These are phyloP conservation scores for Quercus cerris DNA, from an alignment of 306 rosid species.

Conservation along the genomic window DNA sequence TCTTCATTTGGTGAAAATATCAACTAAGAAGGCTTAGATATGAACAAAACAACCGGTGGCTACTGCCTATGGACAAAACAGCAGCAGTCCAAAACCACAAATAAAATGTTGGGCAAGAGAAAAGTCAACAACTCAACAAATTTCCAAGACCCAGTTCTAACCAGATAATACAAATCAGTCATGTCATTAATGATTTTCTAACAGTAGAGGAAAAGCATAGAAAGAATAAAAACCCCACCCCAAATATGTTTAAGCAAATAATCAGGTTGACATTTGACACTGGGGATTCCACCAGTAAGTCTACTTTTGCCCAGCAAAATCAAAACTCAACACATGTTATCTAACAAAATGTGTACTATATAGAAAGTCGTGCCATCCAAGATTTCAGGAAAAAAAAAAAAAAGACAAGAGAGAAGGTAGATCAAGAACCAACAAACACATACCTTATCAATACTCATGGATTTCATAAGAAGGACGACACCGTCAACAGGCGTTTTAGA, in stretches of 20 bases:
- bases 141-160: background rate
- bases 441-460: slow-evolving; percentile 78
- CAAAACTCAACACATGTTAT: background rate
- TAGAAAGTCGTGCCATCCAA: background rate
- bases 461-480: slow-evolving; percentile 81
- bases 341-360: background rate
- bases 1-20: background rate
- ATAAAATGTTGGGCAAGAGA: background rate
- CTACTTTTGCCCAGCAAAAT: background rate
- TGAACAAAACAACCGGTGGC: background rate
- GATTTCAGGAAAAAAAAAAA: background rate
- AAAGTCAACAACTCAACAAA: slow-evolving; percentile 2
- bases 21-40: background rate
- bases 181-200: background rate
- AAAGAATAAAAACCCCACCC: background rate
- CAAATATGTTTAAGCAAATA: background rate
- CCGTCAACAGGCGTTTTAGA: slow-evolving; percentile 82
- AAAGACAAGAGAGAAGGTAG: background rate
- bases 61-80: slow-evolving; percentile 4
- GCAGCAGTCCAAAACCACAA: slow-evolving; percentile 10
- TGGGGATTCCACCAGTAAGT: background rate
- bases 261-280: background rate
- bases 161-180: slow-evolving; percentile 1
- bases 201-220: background rate
- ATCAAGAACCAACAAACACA: slow-evolving; percentile 1